Conservation (phyloP, 768 basidiomycete species). For the Rhizopogon roseolus region DNA sequence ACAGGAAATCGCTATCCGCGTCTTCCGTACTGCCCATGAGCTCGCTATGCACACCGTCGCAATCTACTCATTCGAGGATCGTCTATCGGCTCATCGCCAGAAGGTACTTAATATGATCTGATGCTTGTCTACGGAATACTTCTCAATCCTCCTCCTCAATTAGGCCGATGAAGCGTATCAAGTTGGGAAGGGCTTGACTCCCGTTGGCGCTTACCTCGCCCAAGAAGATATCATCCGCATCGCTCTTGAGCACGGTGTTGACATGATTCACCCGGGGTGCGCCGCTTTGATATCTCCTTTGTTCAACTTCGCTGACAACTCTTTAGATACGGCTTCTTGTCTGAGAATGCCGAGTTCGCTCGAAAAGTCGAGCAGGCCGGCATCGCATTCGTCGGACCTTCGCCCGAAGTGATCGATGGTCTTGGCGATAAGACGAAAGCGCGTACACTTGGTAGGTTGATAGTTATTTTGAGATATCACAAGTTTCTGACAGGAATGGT, state of each 20-base stretch:
- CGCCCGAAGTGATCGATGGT: conserved; percentile 94
- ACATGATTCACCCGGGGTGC: conserved; percentile 99
- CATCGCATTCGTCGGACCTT: conserved; percentile 92
- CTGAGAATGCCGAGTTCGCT: conserved; percentile 97
- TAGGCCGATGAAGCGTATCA: conserved; percentile 98
- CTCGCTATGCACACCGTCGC: conserved; percentile 99
- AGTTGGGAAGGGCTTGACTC: conserved; percentile 94
- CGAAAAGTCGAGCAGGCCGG: conserved; percentile 97
- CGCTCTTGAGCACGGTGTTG: conserved; percentile 96
- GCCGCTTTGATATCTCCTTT: conserved; percentile 9
- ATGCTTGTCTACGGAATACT: conserved; percentile 22
- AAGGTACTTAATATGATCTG: conserved; percentile 52
- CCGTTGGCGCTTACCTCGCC: conserved; percentile 94
- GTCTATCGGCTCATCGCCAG: conserved; percentile 94
- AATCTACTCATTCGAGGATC: conserved; percentile 96
- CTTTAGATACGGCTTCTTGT: conserved; percentile 89
- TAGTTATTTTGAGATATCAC: background rate
- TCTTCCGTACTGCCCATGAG: conserved; percentile 97
- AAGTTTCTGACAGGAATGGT: background rate
- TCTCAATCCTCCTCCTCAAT: conserved; percentile 7
- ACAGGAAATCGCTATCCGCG: conserved; percentile 98
- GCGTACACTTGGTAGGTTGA: conserved; percentile 65
- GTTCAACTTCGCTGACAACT: conserved; percentile 4
- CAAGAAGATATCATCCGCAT: conserved; percentile 97
- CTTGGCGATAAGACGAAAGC: conserved; percentile 99